phyloP scores from a whole-genome alignment of 108 stramenopile genomes.

The Chaetoceros tenuissimus region DNA sequence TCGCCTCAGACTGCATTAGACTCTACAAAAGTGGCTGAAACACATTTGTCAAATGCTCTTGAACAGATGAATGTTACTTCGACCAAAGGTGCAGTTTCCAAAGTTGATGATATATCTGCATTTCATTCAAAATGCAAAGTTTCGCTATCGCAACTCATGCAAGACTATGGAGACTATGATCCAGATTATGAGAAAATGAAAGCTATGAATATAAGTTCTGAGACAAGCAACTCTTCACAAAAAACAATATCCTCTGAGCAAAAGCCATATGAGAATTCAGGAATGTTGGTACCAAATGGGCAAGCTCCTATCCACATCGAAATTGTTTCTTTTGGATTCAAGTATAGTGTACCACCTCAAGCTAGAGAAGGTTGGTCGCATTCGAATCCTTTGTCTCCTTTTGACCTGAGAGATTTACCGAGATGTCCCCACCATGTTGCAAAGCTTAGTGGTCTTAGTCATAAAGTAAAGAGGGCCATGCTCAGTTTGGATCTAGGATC shows the following conservation, averaged over 20 bases:
- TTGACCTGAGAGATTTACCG: conserved; percentile 54
- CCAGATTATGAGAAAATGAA: conserved; percentile 43
- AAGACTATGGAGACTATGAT: conserved; percentile 71
- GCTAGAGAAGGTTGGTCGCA: conserved; percentile 41
- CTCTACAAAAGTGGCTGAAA: neutral
- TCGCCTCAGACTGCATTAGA: neutral
- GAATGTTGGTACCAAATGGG: conserved; percentile 40
- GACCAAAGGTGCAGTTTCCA: conserved; percentile 6
- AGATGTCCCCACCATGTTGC: conserved; percentile 39
- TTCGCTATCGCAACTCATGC: conserved; percentile 37
- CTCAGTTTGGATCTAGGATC: conserved; percentile 9
- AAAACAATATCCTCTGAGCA: neutral
- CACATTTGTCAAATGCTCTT: neutral
- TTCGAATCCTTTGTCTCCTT: conserved; percentile 45
- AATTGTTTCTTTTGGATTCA: conserved; percentile 67
- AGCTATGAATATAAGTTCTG: neutral
- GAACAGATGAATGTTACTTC: neutral
- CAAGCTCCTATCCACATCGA: conserved; percentile 75
- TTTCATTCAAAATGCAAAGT: neutral
- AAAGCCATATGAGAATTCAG: conserved; percentile 8
- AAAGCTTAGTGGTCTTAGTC: conserved; percentile 60
- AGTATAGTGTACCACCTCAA: conserved; percentile 55
- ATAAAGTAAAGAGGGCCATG: conserved; percentile 51
- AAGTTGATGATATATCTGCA: neutral
- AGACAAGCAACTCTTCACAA: conserved; percentile 4